Base-by-base conservation (phyloP, 2,329 filamentous ascomycete species). In the Incumbomyces lentus region DNA sequence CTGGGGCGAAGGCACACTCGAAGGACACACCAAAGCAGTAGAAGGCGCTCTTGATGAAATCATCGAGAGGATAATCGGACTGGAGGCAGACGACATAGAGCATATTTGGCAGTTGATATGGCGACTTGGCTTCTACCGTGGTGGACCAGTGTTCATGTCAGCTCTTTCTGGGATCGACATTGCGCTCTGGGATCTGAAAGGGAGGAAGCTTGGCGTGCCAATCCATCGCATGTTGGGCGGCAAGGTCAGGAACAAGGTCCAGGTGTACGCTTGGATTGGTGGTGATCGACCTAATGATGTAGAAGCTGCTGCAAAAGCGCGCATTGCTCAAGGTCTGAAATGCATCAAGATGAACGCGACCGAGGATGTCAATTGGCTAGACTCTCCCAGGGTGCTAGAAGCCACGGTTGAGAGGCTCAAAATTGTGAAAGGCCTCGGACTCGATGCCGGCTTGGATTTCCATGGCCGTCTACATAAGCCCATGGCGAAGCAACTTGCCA, bases 111-210 rank as follows among this genome's bases (percentile, higher is more conserved):
- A 58, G 46, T 49, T 49, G 52, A 76, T 77, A 19, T 88, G 80
- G 75, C 74, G 84, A 35, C 68, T 75, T 35, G 77, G 78, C 0
- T 90, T 89, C 62, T 89, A 89, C 62, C 73, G 85, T 22, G 84
- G 84, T 2, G 85, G 84, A 0, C 82, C 84, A 0, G 84, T 89
- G 8, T 81, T 89, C 53, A 88, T 89, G 83, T 84, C 79, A 54
- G 85, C 84, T 0, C 64, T 89, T 13, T 77, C 82, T 0, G 85
- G 85, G 2, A 78, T 89, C 43, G 84, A 89, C 58, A 89, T 89
- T 60, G 84, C 84, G 0, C 66, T 88, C 0, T 89, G 84, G 84
- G 84, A 88, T 63, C 67, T 88, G 16, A 87, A 88, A 66, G 55
- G 52, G 13, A 68, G 77, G 39, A 75, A 71, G 51, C 64, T 82